phyloP scores from a whole-genome alignment of 257 asterid species.

The Apocynum venetum region DNA sequence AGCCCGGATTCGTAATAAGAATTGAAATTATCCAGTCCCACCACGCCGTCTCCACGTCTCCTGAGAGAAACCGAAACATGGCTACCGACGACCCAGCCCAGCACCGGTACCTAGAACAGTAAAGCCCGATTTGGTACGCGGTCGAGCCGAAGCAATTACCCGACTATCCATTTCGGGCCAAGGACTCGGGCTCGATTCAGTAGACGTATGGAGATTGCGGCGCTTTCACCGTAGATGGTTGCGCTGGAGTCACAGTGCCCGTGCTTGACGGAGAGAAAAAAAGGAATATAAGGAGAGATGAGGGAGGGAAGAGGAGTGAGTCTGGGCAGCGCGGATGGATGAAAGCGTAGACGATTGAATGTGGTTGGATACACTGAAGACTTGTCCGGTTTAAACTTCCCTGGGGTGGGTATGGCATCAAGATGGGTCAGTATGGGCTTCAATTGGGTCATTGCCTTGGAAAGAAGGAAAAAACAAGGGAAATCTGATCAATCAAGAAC shows the following conservation, averaged over 20 bases:
- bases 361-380: conserved; percentile 33
- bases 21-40: conserved; percentile 76
- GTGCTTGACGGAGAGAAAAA: conserved; percentile 34
- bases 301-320: conserved; percentile 43
- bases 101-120: conserved; percentile 81
- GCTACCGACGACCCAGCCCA: conserved; percentile 69
- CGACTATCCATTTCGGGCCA: conserved; percentile 45
- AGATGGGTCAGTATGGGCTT: conserved; percentile 62
- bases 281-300: conserved; percentile 43
- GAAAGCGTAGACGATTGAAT: conserved; percentile 57
- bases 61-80: conserved; percentile 60
- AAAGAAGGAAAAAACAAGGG: background rate
- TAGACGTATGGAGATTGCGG: conserved; percentile 23
- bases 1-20: conserved; percentile 64
- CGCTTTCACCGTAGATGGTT: conserved; percentile 18
- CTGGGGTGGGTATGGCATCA: conserved; percentile 60
- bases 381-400: conserved; percentile 51
- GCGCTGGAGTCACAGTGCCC: background rate
- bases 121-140: conserved; percentile 39
- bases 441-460: conserved; percentile 44
- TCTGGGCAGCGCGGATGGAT: conserved; percentile 44
- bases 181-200: background rate
- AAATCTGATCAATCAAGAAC: conserved; percentile 1
- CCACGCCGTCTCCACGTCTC: conserved; percentile 73
- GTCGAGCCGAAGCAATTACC: conserved; percentile 60